Evolutionary conservation across 1,284 basidiomycete genomes (phyloP), one percentile per base, ranked within the genome.

Genomic region (Ustilago tritici): DNA sequence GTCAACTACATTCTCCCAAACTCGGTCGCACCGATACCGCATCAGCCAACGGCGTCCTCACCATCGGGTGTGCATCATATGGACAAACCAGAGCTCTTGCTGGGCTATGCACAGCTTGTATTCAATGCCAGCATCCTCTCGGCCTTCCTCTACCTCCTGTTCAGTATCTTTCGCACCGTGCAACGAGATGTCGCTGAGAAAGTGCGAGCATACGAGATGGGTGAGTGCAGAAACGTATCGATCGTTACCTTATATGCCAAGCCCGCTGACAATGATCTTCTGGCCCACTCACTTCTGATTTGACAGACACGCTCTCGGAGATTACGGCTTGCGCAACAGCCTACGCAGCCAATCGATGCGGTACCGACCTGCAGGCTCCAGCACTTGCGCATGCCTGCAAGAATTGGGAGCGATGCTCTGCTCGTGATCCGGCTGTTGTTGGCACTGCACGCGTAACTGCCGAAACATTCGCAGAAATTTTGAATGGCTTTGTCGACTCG

Each of bases 401-500:
- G 61, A 71, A 78, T 54, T 98, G 96, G 96, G 93, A 95, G 83
- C 91, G 91, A n/a, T 99, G 96, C 86, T 97, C 98, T 93, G 92
- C 92, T 86, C 92, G 93, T 64, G 95, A 98, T 88, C 95, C 95
- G 52, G 92, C 92, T 32, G 92, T 92, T 41, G 91, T 97, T 28
- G 95, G 95, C 0, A 92, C 94, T 57, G 93, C 95, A 63, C 91
- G 91, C 76, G 93, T 98, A 78, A 92, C 93, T 53, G 95, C 96
- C 61, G 95, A 98, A 88, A 92, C 96, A 56, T 92, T 98, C 86
- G 96, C 94, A 56, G 95, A 97, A 81, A 93, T 98, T 43, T 91
- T 98, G 80, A 97, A 98, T 86, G 92, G 93, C 9, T 99, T 99
- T 85, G 93, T 98, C 35, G 96, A 98, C 85, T 92, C 93, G 50